phyloP scores from a whole-genome alignment of 495 filamentous ascomycete genomes.

The Aspergillus haitiensis region DNA sequence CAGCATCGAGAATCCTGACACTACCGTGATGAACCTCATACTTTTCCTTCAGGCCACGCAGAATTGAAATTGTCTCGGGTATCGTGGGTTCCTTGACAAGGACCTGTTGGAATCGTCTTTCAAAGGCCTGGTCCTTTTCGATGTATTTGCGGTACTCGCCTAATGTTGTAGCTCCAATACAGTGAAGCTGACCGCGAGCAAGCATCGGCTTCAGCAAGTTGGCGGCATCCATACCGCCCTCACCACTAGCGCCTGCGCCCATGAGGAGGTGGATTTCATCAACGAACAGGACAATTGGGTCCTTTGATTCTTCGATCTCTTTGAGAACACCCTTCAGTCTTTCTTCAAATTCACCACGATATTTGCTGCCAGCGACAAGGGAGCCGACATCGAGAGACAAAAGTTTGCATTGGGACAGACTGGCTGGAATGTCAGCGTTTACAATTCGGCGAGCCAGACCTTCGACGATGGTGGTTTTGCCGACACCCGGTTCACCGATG shows the following conservation, averaged over 20 bases:
- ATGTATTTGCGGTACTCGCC: slow-evolving; percentile 98
- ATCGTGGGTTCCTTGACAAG: slow-evolving; percentile 89
- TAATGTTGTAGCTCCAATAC: slow-evolving; percentile 94
- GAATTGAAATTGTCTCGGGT: slow-evolving; percentile 90
- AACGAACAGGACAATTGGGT: slow-evolving; percentile 95
- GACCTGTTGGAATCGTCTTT: slow-evolving; percentile 97
- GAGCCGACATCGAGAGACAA: slow-evolving; percentile 94
- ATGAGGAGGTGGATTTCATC: slow-evolving; percentile 98
- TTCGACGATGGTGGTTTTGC: slow-evolving; percentile 97
- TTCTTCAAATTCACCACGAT: slow-evolving; percentile 97
- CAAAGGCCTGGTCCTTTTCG: slow-evolving; percentile 96
- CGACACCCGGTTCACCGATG: slow-evolving; percentile 94
- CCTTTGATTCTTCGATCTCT: slow-evolving; percentile 93
- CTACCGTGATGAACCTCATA: slow-evolving; percentile 93
- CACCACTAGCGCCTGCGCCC: slow-evolving; percentile 89
- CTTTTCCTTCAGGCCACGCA: slow-evolving; percentile 93
- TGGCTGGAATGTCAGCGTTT: slow-evolving; percentile 92
- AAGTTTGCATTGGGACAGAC: slow-evolving; percentile 89
- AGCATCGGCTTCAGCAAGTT: slow-evolving; percentile 98
- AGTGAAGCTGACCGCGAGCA: slow-evolving; percentile 93
- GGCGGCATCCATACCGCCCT: slow-evolving; percentile 98
- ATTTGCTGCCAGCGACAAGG: slow-evolving; percentile 95
- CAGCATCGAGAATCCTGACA: slow-evolving; percentile 90
- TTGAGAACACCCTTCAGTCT: slow-evolving; percentile 98
- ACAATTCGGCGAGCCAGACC: slow-evolving; percentile 94